phyloP scores from a whole-genome alignment of 371 early-diverging fungal genomes.

The Quaeritorhiza haematococci region DNA sequence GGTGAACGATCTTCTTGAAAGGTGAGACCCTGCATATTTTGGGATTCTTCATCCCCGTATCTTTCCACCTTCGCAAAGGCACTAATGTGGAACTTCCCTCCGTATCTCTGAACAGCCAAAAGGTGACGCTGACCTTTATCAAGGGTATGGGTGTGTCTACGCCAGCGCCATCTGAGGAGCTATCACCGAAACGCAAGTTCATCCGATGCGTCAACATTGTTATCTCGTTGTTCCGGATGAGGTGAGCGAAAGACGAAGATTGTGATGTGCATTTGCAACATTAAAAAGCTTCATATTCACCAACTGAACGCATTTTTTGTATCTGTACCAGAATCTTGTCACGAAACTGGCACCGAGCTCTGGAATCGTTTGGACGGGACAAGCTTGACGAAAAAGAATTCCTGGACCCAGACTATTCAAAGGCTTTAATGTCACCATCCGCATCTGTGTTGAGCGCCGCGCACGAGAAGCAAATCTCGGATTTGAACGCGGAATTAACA shows the following conservation, averaged over 20 bases:
- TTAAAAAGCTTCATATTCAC: too few species aligned
- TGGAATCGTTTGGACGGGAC: too few species aligned
- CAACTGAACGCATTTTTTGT: too few species aligned
- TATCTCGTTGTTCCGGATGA: conserved; percentile 26
- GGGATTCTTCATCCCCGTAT: background rate
- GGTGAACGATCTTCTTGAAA: conserved; percentile 29
- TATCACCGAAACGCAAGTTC: conserved; percentile 14
- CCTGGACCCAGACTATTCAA: too few species aligned
- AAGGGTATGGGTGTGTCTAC: conserved; percentile 24
- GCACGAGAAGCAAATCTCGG: too few species aligned
- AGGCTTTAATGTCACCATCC: too few species aligned
- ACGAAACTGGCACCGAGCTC: too few species aligned
- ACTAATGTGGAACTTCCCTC: background rate
- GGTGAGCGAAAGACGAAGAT: conserved; percentile 10
- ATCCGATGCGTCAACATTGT: conserved; percentile 22
- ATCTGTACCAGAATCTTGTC: too few species aligned
- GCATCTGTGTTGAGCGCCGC: too few species aligned
- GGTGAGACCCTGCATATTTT: conserved; percentile 2
- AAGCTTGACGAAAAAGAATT: too few species aligned
- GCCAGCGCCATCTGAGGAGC: background rate
- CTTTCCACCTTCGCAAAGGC: background rate
- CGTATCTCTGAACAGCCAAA: conserved; percentile 8
- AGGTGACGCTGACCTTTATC: conserved; percentile 23
- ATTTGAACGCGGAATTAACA: too few species aligned
- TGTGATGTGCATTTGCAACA: background rate